These are phyloP conservation scores for Pouteria glomerata DNA, from an alignment of 148 eudicot species.

Conservation along the genomic window DNA sequence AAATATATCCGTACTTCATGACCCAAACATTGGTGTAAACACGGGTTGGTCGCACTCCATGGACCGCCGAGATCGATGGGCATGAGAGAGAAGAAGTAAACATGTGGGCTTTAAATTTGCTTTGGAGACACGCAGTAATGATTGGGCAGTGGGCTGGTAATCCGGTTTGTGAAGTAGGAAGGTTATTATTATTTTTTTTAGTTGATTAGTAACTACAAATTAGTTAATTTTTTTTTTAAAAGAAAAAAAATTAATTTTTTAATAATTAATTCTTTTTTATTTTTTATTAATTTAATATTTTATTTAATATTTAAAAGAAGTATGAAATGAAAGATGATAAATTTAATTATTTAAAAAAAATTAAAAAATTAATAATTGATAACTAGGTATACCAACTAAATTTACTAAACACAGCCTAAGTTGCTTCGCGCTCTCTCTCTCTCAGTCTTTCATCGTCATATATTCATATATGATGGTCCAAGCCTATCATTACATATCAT, in stretches of 20 bases:
- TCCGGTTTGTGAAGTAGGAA: no score
- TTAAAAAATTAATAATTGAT: no score
- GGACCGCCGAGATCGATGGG: background rate
- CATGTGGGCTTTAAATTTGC: background rate
- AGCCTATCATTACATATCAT: background rate
- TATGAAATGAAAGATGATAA: background rate
- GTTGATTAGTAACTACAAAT: no score
- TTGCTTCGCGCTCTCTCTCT: background rate
- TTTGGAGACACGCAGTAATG: constrained; percentile 12
- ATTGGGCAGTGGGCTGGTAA: background rate
- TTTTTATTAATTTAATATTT: no score
- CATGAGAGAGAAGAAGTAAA: background rate
- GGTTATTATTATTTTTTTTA: no score
- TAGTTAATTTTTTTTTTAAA: no score
- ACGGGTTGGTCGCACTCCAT: background rate
- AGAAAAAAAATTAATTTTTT: no score
- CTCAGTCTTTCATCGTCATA: no score
- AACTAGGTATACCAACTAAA: no score
- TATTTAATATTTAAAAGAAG: background rate
- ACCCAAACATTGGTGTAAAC: background rate
- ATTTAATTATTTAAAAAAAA: no score
- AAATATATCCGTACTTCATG: background rate
- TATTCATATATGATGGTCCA: background rate
- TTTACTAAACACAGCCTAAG: no score
- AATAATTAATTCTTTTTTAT: no score